Evolutionary conservation across 257 asterid species (phyloP), one percentile per base, ranked within the genome.

Genomic region (Lantana camara): DNA sequence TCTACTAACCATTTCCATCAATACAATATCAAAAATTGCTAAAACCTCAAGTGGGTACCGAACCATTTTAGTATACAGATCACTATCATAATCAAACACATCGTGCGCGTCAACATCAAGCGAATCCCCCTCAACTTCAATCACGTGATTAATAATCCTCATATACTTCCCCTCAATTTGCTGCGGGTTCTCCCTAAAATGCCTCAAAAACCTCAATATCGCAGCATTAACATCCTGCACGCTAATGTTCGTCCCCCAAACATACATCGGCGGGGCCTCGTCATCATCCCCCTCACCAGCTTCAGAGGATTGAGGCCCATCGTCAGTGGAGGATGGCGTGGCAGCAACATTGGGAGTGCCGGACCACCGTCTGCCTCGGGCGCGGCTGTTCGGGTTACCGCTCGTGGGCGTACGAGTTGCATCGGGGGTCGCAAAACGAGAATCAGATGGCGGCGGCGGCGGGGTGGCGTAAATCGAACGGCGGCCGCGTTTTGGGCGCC

Each of bases 181-280:
- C 56, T 75, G 71, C 30, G 88, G 72, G 19, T 81, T 79, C 42
- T 88, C 96, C 7, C 98, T 83, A 57, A 86, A 94, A 79, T 88
- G 71, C 84, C 93, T 86, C 80, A 94, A 63, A 69, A 94, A 91
- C 79, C 89, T 82, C 71, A 90, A 71, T 71, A 91, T 88, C 22
- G 95, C 83, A 0, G 96, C 91, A 54, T 89, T 89, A 45, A 94
- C 99, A 48, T 94, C 99, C 21, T 77, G 91, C 15, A 90, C 98
- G 9, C 96, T 88, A 11, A 94, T 91, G 64, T 85, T 91, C 4
- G 99, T 94, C 22, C 99, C 99, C 99, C 99, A 94, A 7, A 94
- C 97, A 42, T 81, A 91, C 90, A 87, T 80, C 2, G 88, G 96
- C 1, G 96, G 98, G 23, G 95, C 69, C 38, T 82, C 94, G 24